Base-by-base conservation (phyloP, 2,329 filamentous ascomycete species). In the Fusarium cicatricum region DNA sequence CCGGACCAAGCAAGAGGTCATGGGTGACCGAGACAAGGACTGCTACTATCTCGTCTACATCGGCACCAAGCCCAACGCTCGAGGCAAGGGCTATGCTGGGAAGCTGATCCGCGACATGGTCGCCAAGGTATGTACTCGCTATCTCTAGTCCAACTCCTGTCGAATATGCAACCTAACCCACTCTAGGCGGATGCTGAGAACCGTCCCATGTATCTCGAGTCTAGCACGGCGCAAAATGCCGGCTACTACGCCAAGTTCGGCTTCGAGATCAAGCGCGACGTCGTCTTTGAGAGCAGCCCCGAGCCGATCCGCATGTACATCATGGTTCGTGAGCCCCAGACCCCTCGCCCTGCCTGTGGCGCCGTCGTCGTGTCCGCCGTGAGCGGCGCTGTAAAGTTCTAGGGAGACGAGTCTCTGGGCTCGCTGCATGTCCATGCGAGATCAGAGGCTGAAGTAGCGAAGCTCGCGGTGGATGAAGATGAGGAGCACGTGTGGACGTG, bases 11-110 rank as follows among this genome's bases (percentile, higher is more conserved):
- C 77, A 81, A 57, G 80, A 85, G 58, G 81, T 90, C 58, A 83
- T 95, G 73, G 88, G 88, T 17, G 79, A 83, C 33, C 82, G 86
- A 44, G 88, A 91, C 70, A 73, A 80, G 64, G 80, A 89, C 57
- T 87, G 84, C 70, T 95, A 90, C 82, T 95, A 95, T 73, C 85
- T 96, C 49, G 90, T 92, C 41, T 95, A 94, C 74, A 80, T 96
- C 58, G 91, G 91, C 59, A 92, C 90, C 44, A 89, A 87, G 72
- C 86, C 89, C 29, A 81, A 80, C 58, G 85, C 87, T 5, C 85
- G 89, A 57, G 85, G 90, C 41, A 87, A 87, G 65, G 91, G 91
- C 11, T 91, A 91, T 72, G 90, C 86, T 14, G 82, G 82, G 64
- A 88, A 85, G 75, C 80, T 93, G 59, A 85, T 95, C 61, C 81